These are phyloP conservation scores for Exsudoporus frostii DNA, from an alignment of 768 basidiomycete species.

Conservation along the genomic window DNA sequence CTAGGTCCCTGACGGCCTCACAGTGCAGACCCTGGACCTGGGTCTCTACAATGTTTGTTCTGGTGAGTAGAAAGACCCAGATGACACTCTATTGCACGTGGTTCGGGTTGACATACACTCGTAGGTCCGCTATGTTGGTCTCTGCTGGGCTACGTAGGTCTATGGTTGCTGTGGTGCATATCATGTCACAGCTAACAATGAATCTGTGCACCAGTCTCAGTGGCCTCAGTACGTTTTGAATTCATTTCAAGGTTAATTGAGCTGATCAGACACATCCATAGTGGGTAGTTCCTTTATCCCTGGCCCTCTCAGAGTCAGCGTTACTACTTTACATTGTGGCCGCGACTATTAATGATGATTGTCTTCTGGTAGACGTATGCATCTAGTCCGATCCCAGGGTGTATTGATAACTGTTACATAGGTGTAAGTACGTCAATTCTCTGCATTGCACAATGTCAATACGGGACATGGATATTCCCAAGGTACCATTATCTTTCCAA, in stretches of 20 bases:
- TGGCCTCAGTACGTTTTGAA: neutral
- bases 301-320: neutral
- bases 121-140: conserved; percentile 4
- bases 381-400: too few relatives aligned
- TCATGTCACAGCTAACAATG: neutral
- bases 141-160: conserved; percentile 1
- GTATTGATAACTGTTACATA: neutral
- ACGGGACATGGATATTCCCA: neutral
- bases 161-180: neutral
- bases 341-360: neutral
- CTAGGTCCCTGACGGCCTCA: neutral
- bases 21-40: conserved; percentile 9
- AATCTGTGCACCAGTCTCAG: neutral
- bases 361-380: neutral
- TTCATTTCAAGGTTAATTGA: neutral
- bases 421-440: neutral
- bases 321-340: neutral
- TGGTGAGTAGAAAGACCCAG: neutral
- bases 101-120: neutral
- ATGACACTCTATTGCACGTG: too few relatives aligned
- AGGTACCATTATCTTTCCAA: neutral
- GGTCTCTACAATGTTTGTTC: conserved; percentile 8
- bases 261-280: neutral
- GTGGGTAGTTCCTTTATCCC: neutral
- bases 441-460: neutral